These are phyloP conservation scores for Diaporthe amygdali DNA, from an alignment of 2,329 filamentous ascomycete species.

Conservation along the genomic window DNA sequence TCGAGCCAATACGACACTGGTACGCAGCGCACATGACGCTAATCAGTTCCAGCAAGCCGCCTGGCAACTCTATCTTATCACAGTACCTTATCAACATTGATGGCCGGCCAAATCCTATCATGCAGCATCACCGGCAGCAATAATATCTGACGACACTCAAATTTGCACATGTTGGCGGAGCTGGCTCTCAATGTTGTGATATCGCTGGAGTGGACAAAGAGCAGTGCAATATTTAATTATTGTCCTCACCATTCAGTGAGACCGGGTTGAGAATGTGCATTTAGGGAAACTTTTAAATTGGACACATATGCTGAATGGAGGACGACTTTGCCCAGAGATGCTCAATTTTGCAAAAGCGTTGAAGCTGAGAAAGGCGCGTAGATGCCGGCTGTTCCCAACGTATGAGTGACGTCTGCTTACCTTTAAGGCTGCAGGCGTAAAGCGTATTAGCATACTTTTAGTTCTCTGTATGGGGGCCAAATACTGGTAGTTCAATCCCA, in stretches of 20 bases:
- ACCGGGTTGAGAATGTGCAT: no score
- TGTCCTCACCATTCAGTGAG: no score
- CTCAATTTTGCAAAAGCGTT: no score
- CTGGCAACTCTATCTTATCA: conserved; percentile 13
- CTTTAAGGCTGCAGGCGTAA: neutral
- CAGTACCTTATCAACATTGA: neutral
- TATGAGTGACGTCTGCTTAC: neutral
- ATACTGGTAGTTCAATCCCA: neutral
- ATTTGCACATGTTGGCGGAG: neutral
- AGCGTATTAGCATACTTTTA: no score
- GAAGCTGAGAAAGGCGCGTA: no score
- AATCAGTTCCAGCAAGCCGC: neutral
- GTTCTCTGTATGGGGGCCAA: neutral
- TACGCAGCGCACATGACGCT: neutral
- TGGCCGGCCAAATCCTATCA: neutral
- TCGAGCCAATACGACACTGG: neutral
- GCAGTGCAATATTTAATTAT: no score
- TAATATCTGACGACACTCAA: neutral
- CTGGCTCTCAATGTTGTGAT: neutral
- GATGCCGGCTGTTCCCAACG: no score
- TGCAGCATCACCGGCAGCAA: neutral
- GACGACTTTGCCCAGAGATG: no score
- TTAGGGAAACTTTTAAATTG: no score
- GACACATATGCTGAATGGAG: no score
- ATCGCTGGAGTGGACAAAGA: no score